A percentile compares a stretch with the other conserved stretches of the same genome.
phyloP scores from a whole-genome alignment of 176 grass and related monocot genomes.

The Poa annua region DNA sequence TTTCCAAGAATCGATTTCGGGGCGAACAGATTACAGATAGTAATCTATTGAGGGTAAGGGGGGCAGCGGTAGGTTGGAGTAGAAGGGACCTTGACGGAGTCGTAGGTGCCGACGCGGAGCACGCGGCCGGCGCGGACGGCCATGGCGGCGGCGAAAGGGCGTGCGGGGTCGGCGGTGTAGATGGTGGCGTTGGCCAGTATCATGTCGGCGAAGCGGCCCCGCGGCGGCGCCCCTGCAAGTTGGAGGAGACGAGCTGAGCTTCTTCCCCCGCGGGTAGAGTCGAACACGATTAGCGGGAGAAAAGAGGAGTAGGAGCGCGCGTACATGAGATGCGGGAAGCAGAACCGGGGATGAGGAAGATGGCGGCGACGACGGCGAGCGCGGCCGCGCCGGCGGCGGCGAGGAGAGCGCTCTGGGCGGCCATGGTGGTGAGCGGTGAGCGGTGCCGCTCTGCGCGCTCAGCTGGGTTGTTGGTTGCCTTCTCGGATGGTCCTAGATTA shows the following conservation, averaged over 20 bases:
- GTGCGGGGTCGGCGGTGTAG: conserved; percentile 77
- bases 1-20: not conserved
- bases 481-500: no score
- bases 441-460: no score
- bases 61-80: not conserved
- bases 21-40: not conserved
- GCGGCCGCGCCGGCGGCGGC: conserved; percentile 35
- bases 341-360: conserved; percentile 27
- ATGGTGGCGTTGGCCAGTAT: conserved; percentile 90
- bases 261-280: not conserved
- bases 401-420: conserved; percentile 37
- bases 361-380: conserved; percentile 33
- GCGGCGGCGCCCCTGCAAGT: conserved; percentile 39
- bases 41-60: not conserved
- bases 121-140: conserved; percentile 72
- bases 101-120: conserved; percentile 71
- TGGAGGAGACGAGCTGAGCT: conserved; percentile 30
- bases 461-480: no score
- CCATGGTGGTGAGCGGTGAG: conserved; percentile 34
- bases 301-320: not conserved
- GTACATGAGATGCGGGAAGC: conserved; percentile 40
- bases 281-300: not conserved
- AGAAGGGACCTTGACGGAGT: conserved; percentile 55
- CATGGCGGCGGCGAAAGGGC: conserved; percentile 82
- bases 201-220: conserved; percentile 62